Base-by-base conservation (phyloP, 2,329 filamentous ascomycete species). In the Sporothrix phasma region DNA sequence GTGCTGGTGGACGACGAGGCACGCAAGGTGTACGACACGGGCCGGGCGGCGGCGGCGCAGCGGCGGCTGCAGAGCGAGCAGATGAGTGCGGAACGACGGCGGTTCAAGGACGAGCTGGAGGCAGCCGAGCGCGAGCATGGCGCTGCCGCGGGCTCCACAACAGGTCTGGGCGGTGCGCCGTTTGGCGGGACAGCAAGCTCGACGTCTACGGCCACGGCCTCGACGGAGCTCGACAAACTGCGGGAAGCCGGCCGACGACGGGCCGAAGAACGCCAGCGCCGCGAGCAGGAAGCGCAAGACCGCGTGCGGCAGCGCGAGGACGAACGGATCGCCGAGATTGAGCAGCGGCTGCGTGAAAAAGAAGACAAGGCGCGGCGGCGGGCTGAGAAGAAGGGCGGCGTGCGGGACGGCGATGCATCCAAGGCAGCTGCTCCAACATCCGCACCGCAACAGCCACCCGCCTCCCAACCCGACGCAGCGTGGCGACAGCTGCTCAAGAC, bases 31-130 rank as follows among this genome's bases (percentile, higher is more conserved):
- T 96, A 97, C 78, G 90, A 96, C 72, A 83, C 84, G 72, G 85
- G 87, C 67, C 84, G 90, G 51, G 84, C 87, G 70, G 89, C 90
- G 45, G 81, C 84, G 67, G 77, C 87, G 65, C 83, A 89, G 72
- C 88, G 88, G 72, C 83, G 84, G 73, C 80, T 85, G 71, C 85
- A 92, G 75, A 82, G 87, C 70, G 86, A 89, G 61, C 80, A 87
- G 66, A 88, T 96, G 76, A 86, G 90, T 70, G 85, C 85, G 56
- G 83, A 87, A 74, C 80, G 88, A 69, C 80, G 89, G 72, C 82
- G 85, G 69, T 89, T 96, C 83, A 89, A 90, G 68, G 91, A 96
- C 71, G 92, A 97, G 72, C 77, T 97, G 60, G 92, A 96, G 76
- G 82, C 84, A 29, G 80, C 89, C 22, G 93, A 96, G 74, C 79